A percentile compares a stretch with the other conserved stretches of the same genome.
phyloP scores from a whole-genome alignment of 2,329 filamentous ascomycete genomes.

The Aspergillus sergii region DNA sequence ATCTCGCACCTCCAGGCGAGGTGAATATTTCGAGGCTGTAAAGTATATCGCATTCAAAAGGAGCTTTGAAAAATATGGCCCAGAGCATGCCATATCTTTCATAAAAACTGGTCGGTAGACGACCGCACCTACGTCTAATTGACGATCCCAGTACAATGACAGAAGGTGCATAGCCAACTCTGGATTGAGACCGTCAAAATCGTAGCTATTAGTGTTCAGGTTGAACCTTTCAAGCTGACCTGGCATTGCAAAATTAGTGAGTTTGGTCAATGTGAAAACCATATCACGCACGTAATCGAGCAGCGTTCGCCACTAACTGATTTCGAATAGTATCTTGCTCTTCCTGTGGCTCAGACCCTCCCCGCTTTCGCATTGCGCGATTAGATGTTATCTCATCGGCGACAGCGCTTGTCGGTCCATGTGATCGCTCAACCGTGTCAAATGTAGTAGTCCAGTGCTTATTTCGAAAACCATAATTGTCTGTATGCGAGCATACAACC shows the following conservation, averaged over 20 bases:
- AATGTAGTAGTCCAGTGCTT: too few species aligned
- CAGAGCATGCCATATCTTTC: slow-evolving; percentile 26
- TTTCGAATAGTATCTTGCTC: not conserved
- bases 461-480: too few species aligned
- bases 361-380: not conserved
- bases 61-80: slow-evolving; percentile 56
- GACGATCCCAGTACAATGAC: slow-evolving; percentile 9
- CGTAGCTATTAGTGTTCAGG: not conserved
- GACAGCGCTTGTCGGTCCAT: slow-evolving; percentile 6
- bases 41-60: slow-evolving; percentile 48
- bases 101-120: slow-evolving; percentile 17
- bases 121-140: not conserved
- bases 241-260: not conserved
- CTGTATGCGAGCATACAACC: too few species aligned
- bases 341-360: too few species aligned
- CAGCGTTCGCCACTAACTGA: not conserved
- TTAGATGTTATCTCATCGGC: slow-evolving; percentile 1
- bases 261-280: not conserved
- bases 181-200: slow-evolving; percentile 12
- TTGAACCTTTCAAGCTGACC: not conserved
- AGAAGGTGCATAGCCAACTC: slow-evolving; percentile 1
- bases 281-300: not conserved
- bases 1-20: not conserved
- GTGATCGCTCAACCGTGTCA: not conserved
- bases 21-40: not conserved